A percentile compares a stretch with the other conserved stretches of the same genome.
Evolutionary conservation across 192 early-diverging fungal species (phyloP).

Genomic region (Rhizophagus clarus): DNA sequence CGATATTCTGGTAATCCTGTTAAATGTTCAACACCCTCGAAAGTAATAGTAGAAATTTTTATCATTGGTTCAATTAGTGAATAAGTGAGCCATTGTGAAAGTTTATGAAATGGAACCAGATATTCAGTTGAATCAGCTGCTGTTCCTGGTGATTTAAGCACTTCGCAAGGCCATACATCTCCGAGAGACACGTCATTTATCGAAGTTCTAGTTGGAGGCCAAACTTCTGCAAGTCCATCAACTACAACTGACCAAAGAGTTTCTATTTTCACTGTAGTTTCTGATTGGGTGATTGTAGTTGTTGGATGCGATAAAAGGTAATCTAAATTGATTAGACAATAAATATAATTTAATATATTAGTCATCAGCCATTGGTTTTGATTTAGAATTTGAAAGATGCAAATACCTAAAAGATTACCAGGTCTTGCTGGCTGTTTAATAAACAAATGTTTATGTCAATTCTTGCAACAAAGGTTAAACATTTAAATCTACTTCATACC

Average conservation of each 20-base stretch:
- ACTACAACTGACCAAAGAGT: conserved; percentile 82
- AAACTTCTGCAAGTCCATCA: conserved; percentile 77
- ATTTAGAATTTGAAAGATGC: neutral
- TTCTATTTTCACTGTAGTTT: conserved; percentile 61
- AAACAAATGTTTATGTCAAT: neutral
- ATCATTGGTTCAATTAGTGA: conserved; percentile 83
- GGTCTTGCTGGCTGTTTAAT: conserved; percentile 60
- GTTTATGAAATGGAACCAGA: conserved; percentile 87
- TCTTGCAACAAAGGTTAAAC: neutral
- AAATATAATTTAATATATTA: neutral
- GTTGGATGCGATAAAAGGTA: conserved; percentile 69
- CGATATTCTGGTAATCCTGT: conserved; percentile 89
- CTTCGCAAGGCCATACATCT: conserved; percentile 86
- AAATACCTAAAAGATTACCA: conserved; percentile 73
- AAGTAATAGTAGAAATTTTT: conserved; percentile 41
- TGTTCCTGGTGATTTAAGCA: conserved; percentile 42
- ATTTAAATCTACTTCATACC: conserved; percentile 32
- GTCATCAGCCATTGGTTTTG: neutral
- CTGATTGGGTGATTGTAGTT: conserved; percentile 50
- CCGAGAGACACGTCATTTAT: conserved; percentile 80
- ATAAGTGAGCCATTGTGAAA: conserved; percentile 96
- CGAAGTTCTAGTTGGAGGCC: conserved; percentile 81
- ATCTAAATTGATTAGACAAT: conserved; percentile 40
- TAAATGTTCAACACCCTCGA: conserved; percentile 64
- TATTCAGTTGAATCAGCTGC: conserved; percentile 39